Evolutionary conservation across 129 eudicot species (phyloP).

Genomic region (Dittrichia graveolens): DNA sequence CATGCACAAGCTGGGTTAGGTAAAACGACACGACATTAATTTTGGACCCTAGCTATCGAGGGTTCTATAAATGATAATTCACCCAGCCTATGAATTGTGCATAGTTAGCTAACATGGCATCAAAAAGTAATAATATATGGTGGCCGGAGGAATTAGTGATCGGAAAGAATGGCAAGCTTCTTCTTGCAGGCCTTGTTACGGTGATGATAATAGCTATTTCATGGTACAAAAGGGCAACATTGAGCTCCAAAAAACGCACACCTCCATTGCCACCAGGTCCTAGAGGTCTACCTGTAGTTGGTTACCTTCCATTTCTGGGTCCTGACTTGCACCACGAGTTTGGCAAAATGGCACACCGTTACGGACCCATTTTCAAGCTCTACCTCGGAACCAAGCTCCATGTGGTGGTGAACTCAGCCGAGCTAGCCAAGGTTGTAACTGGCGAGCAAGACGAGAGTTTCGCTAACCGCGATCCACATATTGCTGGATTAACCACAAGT

Average conservation of each 20-base stretch:
- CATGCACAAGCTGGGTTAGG: no score
- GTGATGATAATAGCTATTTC: neutral
- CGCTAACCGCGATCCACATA: constrained; percentile 10
- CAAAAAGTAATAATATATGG: constrained; percentile 11
- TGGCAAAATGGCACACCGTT: neutral
- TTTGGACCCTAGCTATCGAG: no score
- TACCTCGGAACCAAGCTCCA: constrained; percentile 25
- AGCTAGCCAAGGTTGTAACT: constrained; percentile 15
- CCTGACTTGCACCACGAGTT: constrained; percentile 22
- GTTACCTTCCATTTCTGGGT: constrained; percentile 22
- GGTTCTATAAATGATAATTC: no score
- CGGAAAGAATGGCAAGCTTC: constrained; percentile 12
- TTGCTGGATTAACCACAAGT: constrained; percentile 15
- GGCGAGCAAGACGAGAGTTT: constrained; percentile 24
- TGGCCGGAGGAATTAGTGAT: neutral
- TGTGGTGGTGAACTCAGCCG: constrained; percentile 23
- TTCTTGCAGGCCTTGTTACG: neutral
- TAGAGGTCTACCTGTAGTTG: constrained; percentile 1
- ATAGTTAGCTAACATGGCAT: neutral
- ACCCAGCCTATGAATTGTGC: no score
- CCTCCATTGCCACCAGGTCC: constrained; percentile 26
- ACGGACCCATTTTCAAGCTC: constrained; percentile 20
- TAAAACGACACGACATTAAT: no score
- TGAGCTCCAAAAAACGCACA: neutral
- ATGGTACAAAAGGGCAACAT: constrained; percentile 10